Conservation (phyloP, 768 basidiomycete genomes). For the Auricularia sp. region DNA sequence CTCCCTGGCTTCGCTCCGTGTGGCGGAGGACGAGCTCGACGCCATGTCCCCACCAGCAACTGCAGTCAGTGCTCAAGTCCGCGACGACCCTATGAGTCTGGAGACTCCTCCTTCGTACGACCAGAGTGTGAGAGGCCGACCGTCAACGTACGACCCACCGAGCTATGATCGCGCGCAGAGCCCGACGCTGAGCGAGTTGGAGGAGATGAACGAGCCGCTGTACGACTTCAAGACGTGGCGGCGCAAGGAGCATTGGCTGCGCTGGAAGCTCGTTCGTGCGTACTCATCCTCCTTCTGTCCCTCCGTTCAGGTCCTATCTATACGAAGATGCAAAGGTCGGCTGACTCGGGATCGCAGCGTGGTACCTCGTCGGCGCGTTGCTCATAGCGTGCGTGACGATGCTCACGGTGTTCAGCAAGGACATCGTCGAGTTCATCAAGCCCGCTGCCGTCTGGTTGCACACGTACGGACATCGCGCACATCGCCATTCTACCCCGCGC, state of each 20-base stretch:
- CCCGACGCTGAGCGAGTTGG: slow-evolving; percentile 15
- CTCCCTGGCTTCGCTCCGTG: no score
- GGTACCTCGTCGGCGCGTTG: neutral
- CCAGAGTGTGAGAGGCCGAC: no score
- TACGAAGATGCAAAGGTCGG: neutral
- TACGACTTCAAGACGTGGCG: neutral
- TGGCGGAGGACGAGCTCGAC: no score
- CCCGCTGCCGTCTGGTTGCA: neutral
- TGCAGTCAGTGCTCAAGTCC: no score
- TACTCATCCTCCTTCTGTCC: neutral
- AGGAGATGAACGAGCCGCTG: slow-evolving; percentile 5
- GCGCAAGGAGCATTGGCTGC: neutral
- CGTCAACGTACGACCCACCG: no score
- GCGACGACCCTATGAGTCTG: no score
- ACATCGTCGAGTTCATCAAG: neutral
- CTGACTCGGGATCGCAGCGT: neutral
- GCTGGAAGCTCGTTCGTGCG: neutral
- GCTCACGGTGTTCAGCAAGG: neutral
- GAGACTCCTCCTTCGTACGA: no score
- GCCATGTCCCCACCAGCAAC: no score
- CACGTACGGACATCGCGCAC: neutral
- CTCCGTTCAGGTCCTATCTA: no score
- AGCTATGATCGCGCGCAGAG: slow-evolving; percentile 8
- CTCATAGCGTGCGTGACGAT: neutral
- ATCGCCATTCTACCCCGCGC: neutral